Evolutionary conservation across 106 monocot species (phyloP).

Genomic region (Apostasia ramifera): DNA sequence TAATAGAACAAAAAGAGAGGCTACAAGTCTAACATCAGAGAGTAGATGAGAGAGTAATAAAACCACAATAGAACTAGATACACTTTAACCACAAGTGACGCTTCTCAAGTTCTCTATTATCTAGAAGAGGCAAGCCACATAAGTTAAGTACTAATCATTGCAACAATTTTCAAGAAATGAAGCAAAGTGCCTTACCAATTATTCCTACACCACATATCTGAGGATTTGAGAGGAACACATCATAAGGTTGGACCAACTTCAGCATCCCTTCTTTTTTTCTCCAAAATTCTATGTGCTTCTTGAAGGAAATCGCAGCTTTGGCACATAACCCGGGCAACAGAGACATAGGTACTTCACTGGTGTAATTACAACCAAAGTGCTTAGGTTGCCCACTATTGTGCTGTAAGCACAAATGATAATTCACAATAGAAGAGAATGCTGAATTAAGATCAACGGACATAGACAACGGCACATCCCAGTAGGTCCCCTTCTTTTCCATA

Average conservation of each 20-base stretch:
- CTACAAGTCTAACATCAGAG: too few relatives aligned
- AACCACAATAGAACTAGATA: too few relatives aligned
- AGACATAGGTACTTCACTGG: slow-evolving; percentile 36
- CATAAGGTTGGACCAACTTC: slow-evolving; percentile 94
- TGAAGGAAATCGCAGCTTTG: slow-evolving; percentile 70
- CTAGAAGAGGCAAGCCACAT: background rate
- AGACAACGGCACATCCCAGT: slow-evolving; percentile 89
- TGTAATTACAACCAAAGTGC: slow-evolving; percentile 34
- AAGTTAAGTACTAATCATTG: background rate
- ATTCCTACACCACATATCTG: slow-evolving; percentile 71
- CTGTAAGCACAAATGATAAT: slow-evolving; percentile 78
- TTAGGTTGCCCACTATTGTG: slow-evolving; percentile 80
- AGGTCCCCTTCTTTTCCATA: slow-evolving; percentile 67
- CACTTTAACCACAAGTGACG: too few relatives aligned
- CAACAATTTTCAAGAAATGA: background rate
- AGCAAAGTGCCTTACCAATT: slow-evolving; percentile 45
- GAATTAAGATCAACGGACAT: slow-evolving; percentile 78
- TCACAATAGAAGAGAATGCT: slow-evolving; percentile 47
- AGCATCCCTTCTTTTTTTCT: slow-evolving; percentile 72
- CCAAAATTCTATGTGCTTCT: slow-evolving; percentile 68
- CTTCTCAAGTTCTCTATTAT: too few relatives aligned
- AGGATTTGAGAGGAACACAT: slow-evolving; percentile 74
- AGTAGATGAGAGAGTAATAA: too few relatives aligned
- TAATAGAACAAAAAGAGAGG: too few relatives aligned
- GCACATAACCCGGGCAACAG: slow-evolving; percentile 82